Conservation (phyloP, 1,284 basidiomycete genomes). For the Trichosporon sp. region DNA sequence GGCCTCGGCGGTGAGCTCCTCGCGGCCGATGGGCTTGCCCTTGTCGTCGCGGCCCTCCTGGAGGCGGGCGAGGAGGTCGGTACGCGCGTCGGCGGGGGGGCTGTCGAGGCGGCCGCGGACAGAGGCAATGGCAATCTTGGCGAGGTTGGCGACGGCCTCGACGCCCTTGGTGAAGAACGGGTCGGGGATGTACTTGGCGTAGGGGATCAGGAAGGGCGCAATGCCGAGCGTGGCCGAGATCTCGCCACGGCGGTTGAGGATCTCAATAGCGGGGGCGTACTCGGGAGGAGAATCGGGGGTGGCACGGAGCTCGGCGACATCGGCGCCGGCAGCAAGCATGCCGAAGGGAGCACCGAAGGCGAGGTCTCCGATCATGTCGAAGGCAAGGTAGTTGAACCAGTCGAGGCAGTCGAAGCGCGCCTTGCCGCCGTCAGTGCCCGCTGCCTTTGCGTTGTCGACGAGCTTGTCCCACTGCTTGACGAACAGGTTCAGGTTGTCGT, state of each 20-base stretch:
- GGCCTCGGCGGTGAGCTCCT: conserved; percentile 78
- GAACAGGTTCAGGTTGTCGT: conserved; percentile 59
- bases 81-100: conserved; percentile 53
- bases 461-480: conserved; percentile 75
- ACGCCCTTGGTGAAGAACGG: conserved; percentile 66
- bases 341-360: conserved; percentile 84
- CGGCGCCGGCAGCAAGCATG: conserved; percentile 71
- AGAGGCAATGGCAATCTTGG: conserved; percentile 74
- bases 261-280: conserved; percentile 72
- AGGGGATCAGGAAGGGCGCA: conserved; percentile 59
- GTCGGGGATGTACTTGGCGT: conserved; percentile 57
- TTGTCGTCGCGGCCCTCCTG: conserved; percentile 69
- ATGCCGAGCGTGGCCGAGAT: conserved; percentile 78
- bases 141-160: conserved; percentile 64
- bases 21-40: conserved; percentile 52
- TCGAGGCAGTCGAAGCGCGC: conserved; percentile 66
- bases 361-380: conserved; percentile 79
- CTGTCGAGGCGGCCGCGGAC: conserved; percentile 66
- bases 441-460: conserved; percentile 55
- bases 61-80: conserved; percentile 73
- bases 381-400: conserved; percentile 73
- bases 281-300: conserved; percentile 26
- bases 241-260: conserved; percentile 84
- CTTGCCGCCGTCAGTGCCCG: conserved; percentile 51
- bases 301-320: conserved; percentile 63